A percentile compares a stretch with the other conserved stretches of the same genome.
phyloP scores from a whole-genome alignment of 208 protist species.

The Tritrichomonas foetus region DNA sequence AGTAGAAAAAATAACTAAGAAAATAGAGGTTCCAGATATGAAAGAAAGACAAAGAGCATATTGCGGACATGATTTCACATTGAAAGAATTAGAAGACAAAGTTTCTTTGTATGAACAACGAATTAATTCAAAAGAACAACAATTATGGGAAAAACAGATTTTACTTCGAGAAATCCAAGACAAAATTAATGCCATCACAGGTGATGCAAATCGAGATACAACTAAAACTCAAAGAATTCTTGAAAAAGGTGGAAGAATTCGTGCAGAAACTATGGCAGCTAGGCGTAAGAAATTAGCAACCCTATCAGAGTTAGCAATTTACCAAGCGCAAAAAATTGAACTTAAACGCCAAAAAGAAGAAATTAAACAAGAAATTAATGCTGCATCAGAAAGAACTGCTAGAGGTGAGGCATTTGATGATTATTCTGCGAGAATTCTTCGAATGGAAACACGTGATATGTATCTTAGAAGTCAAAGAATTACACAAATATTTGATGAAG shows the following conservation, averaged over 20 bases:
- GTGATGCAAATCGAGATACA: not conserved
- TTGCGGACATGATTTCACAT: conserved; percentile 1
- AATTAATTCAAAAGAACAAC: conserved; percentile 19
- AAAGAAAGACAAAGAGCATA: not conserved
- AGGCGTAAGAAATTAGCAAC: conserved; percentile 19
- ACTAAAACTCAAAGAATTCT: not conserved
- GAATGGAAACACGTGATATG: not conserved
- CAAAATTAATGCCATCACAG: not conserved
- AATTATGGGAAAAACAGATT: conserved; percentile 29
- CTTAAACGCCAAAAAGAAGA: conserved; percentile 26
- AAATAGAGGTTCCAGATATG: not conserved
- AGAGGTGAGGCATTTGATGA: conserved; percentile 34
- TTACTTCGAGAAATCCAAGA: not conserved
- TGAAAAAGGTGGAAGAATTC: not conserved
- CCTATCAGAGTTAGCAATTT: not conserved
- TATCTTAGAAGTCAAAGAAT: not conserved
- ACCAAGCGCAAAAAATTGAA: not conserved
- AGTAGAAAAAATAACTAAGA: not conserved
- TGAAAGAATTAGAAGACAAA: conserved; percentile 20
- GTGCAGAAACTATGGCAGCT: not conserved
- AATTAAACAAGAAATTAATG: not conserved
- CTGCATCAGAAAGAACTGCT: not conserved
- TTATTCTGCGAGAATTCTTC: not conserved
- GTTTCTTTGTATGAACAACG: not conserved
- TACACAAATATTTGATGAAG: not conserved